Percentiles rank a stretch among this genome's conserved stretches.
Conservation (phyloP, 129 eudicot genomes). For the Artemisia tridentata region DNA sequence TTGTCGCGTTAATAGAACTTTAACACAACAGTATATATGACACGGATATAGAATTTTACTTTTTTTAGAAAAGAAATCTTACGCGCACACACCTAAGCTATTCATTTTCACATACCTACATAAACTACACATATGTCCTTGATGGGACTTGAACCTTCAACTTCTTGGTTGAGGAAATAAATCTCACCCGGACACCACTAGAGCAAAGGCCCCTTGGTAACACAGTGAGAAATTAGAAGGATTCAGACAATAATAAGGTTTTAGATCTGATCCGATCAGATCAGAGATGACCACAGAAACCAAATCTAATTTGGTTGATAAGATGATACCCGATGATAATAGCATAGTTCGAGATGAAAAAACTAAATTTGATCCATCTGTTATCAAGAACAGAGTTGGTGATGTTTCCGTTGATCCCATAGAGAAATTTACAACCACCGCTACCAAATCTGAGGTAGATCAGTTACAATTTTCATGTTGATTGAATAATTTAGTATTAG, state of each 20-base stretch:
- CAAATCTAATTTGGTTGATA: slow-evolving; percentile 39
- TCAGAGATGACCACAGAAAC: slow-evolving; percentile 46
- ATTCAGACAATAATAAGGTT: background rate
- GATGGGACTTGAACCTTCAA: no score
- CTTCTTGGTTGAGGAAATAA: no score
- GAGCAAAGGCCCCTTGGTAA: no score
- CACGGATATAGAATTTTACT: no score
- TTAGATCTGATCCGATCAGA: slow-evolving; percentile 8
- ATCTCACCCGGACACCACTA: no score
- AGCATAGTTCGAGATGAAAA: slow-evolving; percentile 41
- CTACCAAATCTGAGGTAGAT: slow-evolving; percentile 54
- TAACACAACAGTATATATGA: no score
- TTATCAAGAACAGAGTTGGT: slow-evolving; percentile 37
- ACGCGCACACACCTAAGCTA: no score
- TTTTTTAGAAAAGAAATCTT: no score
- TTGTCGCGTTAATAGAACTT: no score
- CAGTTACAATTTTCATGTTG: background rate
- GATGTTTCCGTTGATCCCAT: slow-evolving; percentile 40
- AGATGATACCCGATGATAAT: slow-evolving; percentile 33
- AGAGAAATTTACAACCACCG: slow-evolving; percentile 28
- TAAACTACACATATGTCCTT: no score
- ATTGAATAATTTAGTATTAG: background rate
- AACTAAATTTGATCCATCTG: slow-evolving; percentile 44
- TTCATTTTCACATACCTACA: no score
- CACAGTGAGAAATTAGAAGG: no score